A percentile compares a stretch with the other conserved stretches of the same genome.
phyloP scores from a whole-genome alignment of 768 basidiomycete genomes.

The Termitomyces sp. region DNA sequence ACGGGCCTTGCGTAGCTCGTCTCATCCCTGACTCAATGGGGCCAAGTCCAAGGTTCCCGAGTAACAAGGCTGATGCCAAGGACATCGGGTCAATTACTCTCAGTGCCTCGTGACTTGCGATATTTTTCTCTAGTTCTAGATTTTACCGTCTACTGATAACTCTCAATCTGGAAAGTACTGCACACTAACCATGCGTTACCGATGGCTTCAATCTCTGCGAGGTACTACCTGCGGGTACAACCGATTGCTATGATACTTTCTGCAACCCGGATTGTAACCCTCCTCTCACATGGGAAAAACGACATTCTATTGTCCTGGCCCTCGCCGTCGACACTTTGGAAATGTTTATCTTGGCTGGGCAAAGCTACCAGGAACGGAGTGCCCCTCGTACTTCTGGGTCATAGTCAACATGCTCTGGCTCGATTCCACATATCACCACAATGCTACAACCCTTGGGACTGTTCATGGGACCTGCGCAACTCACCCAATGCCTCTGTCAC shows the following conservation, averaged over 20 bases:
- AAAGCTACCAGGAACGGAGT: conserved; percentile 33
- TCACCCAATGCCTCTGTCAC: conserved; percentile 35
- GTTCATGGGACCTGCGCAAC: conserved; percentile 43
- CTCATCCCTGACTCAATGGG: too few relatives aligned
- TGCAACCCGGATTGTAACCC: conserved; percentile 41
- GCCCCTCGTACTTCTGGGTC: conserved; percentile 43
- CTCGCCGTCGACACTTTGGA: conserved; percentile 38
- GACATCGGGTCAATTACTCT: too few relatives aligned
- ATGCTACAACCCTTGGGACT: conserved; percentile 33
- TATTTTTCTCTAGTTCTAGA: too few relatives aligned
- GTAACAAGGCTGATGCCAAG: too few relatives aligned
- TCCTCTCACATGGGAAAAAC: conserved; percentile 46
- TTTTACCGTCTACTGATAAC: too few relatives aligned
- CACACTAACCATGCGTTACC: too few relatives aligned
- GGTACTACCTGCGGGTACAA: conserved; percentile 29
- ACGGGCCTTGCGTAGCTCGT: too few relatives aligned
- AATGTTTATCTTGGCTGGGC: conserved; percentile 24
- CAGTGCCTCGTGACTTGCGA: too few relatives aligned
- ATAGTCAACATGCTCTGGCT: conserved; percentile 54
- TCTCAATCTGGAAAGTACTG: too few relatives aligned
- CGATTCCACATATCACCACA: conserved; percentile 43
- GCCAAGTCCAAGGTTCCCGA: too few relatives aligned
- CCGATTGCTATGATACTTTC: conserved; percentile 24
- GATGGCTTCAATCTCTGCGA: conserved; percentile 36
- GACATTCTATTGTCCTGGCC: conserved; percentile 41